Percentiles rank a stretch among this genome's conserved stretches.
Conservation (phyloP, 78 protist genomes). For the Parvularia atlantis region DNA sequence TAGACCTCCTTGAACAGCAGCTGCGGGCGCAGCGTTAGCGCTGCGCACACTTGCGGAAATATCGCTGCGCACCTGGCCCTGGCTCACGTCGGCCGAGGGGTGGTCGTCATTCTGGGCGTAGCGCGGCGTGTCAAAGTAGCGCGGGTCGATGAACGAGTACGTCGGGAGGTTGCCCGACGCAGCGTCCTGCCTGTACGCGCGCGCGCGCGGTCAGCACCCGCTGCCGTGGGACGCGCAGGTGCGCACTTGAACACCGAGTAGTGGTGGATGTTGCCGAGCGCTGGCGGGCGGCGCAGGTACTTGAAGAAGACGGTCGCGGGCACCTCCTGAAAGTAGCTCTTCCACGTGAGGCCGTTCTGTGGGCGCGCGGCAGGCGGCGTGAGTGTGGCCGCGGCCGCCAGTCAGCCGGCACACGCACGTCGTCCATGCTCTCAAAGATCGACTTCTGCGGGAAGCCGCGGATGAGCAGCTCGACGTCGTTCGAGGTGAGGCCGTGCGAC, state of each 20-base stretch:
- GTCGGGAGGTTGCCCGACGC: slow-evolving; percentile 4
- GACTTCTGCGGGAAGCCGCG: not conserved
- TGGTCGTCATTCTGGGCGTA: slow-evolving; percentile 6
- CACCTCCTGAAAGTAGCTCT: not conserved
- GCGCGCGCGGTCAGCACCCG: no score
- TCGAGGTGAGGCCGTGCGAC: slow-evolving; percentile 11
- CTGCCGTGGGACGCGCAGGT: no score
- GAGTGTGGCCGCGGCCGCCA: no score
- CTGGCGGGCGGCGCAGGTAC: not conserved
- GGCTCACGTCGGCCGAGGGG: slow-evolving; percentile 32
- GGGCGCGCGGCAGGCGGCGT: not conserved
- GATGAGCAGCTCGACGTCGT: not conserved
- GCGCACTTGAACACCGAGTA: no score
- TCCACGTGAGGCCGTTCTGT: not conserved
- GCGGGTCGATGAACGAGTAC: not conserved
- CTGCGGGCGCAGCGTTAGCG: no score
- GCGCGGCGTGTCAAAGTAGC: not conserved
- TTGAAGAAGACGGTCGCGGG: not conserved
- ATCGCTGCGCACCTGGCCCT: no score
- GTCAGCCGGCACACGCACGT: no score
- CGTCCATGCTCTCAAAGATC: slow-evolving; percentile 10
- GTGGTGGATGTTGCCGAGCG: not conserved
- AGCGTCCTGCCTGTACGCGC: not conserved
- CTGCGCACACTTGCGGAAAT: no score
- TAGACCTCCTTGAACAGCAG: slow-evolving; percentile 21